Percentiles rank a stretch among this genome's conserved stretches.
Conservation (phyloP, 495 filamentous ascomycete species). For the Penicillium waksmanii region DNA sequence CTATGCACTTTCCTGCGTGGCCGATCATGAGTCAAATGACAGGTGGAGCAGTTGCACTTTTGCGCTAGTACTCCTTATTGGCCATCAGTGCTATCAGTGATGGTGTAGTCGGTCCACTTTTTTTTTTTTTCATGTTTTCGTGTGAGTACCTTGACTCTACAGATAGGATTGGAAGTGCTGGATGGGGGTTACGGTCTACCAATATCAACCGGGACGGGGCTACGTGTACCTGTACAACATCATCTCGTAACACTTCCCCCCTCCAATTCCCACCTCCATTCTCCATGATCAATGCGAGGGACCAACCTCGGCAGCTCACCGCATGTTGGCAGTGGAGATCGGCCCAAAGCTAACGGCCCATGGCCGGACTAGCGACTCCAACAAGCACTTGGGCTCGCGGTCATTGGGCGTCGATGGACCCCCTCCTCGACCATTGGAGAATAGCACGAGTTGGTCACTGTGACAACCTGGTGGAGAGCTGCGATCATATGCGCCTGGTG, state of each 20-base stretch:
- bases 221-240: slow-evolving; percentile 5
- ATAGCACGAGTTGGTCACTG: slow-evolving; percentile 32
- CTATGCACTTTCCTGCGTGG: not conserved
- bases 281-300: slow-evolving; percentile 2
- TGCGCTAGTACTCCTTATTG: not conserved
- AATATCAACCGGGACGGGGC: not conserved
- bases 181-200: no score
- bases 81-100: not conserved
- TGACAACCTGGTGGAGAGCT: slow-evolving; percentile 21
- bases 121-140: slow-evolving; percentile 1
- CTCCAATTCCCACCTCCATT: not conserved
- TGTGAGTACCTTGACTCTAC: not conserved
- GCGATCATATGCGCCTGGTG: slow-evolving; percentile 9
- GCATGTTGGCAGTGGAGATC: slow-evolving; percentile 28
- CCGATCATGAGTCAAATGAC: slow-evolving; percentile 7
- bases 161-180: no score
- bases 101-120: slow-evolving; percentile 3
- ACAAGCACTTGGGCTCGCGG: slow-evolving; percentile 12
- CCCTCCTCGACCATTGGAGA: slow-evolving; percentile 11
- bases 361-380: slow-evolving; percentile 6
- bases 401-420: slow-evolving; percentile 18
- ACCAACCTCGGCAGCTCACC: slow-evolving; percentile 20
- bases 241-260: not conserved
- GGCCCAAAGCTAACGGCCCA: slow-evolving; percentile 8
- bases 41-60: slow-evolving; percentile 1